Conservation (phyloP, 1,284 basidiomycete species). For the Naganishia sp. region DNA sequence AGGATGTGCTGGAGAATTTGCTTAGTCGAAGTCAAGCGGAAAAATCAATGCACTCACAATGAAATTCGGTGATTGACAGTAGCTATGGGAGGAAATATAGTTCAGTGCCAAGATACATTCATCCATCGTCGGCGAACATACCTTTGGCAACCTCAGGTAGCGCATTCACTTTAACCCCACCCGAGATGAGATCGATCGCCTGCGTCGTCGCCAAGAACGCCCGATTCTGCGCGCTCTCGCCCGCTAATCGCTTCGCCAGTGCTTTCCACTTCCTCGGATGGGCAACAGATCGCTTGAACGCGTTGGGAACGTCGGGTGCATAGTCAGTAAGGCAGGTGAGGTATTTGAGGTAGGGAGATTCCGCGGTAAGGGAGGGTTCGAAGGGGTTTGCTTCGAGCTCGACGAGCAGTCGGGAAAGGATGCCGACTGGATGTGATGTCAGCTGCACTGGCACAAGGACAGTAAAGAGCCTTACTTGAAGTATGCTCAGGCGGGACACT, state of each 20-base stretch:
- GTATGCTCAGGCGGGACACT: conserved; percentile 53
- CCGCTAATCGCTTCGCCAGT: conserved; percentile 51
- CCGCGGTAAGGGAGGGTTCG: conserved; percentile 45
- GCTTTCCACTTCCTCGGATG: conserved; percentile 52
- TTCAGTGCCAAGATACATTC: not conserved
- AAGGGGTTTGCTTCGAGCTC: conserved; percentile 51
- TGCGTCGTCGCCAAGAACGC: conserved; percentile 50
- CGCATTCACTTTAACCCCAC: conserved; percentile 55
- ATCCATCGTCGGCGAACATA: conserved; percentile 31
- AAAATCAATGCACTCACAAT: conserved; percentile 39
- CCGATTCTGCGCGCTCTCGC: conserved; percentile 41
- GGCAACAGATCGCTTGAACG: conserved; percentile 44
- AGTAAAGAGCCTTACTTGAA: conserved; percentile 44
- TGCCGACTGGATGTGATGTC: conserved; percentile 44
- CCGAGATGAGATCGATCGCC: conserved; percentile 51
- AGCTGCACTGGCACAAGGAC: not conserved
- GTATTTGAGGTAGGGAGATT: conserved; percentile 54
- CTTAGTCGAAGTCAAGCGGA: not conserved
- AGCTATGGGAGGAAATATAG: conserved; percentile 32
- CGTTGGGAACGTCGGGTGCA: conserved; percentile 51
- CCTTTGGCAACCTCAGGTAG: conserved; percentile 51
- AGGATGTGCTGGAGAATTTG: conserved; percentile 43
- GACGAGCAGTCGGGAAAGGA: conserved; percentile 49
- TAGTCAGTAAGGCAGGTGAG: conserved; percentile 57
- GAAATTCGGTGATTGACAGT: conserved; percentile 57